Conservation (phyloP, 495 filamentous ascomycete species). For the Collariella sp. region DNA sequence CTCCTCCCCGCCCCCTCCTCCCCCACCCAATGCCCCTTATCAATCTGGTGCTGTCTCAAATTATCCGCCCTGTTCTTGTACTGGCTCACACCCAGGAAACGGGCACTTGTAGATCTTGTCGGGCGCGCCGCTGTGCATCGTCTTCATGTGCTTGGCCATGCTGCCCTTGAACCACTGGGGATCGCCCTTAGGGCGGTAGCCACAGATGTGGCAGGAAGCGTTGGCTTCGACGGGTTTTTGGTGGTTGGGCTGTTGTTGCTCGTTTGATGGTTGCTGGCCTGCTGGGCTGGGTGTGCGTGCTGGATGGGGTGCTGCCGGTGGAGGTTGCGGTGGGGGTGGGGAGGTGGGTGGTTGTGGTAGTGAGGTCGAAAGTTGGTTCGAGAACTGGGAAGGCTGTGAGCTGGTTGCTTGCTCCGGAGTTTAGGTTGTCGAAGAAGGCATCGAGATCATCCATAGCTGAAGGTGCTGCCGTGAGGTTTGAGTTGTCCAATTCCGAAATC, state of each 20-base stretch:
- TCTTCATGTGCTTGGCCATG: constrained; percentile 46
- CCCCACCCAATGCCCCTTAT: constrained; percentile 41
- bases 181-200: constrained; percentile 42
- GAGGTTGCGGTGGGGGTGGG: constrained; percentile 9
- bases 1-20: constrained; percentile 25
- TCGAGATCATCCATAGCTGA: constrained; percentile 16
- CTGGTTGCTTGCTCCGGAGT: not conserved
- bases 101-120: constrained; percentile 41
- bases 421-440: constrained; percentile 18
- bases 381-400: not conserved
- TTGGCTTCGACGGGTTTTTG: constrained; percentile 34
- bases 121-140: constrained; percentile 37
- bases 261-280: constrained; percentile 2
- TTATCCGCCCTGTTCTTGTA: constrained; percentile 46
- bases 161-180: constrained; percentile 47
- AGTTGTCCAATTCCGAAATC: constrained; percentile 19
- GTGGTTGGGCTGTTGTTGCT: constrained; percentile 5
- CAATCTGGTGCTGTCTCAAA: constrained; percentile 41
- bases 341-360: not conserved
- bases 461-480: not conserved
- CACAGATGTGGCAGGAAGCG: constrained; percentile 39
- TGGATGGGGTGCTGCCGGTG: not conserved
- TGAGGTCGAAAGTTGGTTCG: not conserved
- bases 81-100: constrained; percentile 40
- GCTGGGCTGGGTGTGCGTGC: constrained; percentile 1